Evolutionary conservation across 768 basidiomycete genomes (phyloP), one percentile per base, ranked within the genome.

Genomic region (Hygrophorus russula): DNA sequence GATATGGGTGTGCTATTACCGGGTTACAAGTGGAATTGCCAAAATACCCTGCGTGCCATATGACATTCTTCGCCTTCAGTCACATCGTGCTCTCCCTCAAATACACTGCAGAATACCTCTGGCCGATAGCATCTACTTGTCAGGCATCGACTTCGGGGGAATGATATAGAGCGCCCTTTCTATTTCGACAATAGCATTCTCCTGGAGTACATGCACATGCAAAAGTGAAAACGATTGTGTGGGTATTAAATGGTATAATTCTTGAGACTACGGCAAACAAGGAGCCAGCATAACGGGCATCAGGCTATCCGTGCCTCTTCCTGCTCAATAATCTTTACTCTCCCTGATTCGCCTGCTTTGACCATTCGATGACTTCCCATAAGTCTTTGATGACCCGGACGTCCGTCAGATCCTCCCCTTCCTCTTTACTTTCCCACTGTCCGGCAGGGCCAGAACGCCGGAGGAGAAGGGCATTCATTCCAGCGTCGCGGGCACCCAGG

Each of bases 381-480:
- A 65, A 42, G 34, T 55, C 49, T 29, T 46, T 46, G 32, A 80
- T 59, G 1, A 69, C 63, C 6, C 55, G 41, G 0, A 69, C 64
- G n/a, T 53, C 49, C 30, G 52, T 46, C 32, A 77, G 55, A 38
- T 76, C 67, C 45, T 70, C 64, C 2, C 46, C 60, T 6, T 60
- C 56, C 32, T 71, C 70, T 3, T 71, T 76, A 6, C 73, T 70
- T 7, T 60, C 51, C 2, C 24, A 24, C 24, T 24, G 24, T 24
- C 24, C 24, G 7, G 24, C 24, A 24, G 24, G 4, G 7, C 71
- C 70, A 13, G 56, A 58, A 47, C 84, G 60, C 30, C 74, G 65
- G 33, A 87, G 47, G 34, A 85, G 53, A n/a, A 83, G 51, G 0
- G 79, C 73, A 11, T 70, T 58, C 58, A 80, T 66, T 13, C 78